Conservation (phyloP, 805 yeast genomes). For the Naumovozyma castellii region DNA sequence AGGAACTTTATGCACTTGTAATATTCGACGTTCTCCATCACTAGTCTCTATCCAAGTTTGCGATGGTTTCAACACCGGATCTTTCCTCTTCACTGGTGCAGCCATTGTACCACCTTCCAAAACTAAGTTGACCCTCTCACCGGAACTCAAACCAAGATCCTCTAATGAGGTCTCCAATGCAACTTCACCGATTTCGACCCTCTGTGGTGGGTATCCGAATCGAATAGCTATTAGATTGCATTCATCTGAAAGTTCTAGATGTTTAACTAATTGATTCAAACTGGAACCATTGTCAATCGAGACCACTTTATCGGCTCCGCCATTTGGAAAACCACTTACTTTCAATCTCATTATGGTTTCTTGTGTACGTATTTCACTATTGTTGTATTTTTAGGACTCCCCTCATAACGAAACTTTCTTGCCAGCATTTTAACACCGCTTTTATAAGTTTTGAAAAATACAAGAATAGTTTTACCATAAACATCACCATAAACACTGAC, state of each 20-base stretch:
- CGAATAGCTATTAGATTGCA: conserved; percentile 28
- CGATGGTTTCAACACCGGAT: conserved; percentile 2
- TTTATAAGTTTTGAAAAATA: no score
- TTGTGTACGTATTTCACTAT: no score
- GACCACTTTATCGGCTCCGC: conserved; percentile 27
- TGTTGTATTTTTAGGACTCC: no score
- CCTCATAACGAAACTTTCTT: no score
- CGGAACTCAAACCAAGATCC: conserved; percentile 42
- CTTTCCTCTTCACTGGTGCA: conserved; percentile 1
- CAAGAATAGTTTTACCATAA: no score
- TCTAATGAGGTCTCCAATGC: conserved; percentile 17
- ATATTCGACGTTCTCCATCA: conserved; percentile 22
- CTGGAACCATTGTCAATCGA: conserved; percentile 32
- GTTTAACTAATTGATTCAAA: conserved; percentile 26
- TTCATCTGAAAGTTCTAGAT: conserved; percentile 6
- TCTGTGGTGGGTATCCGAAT: conserved; percentile 55
- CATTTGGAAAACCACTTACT: conserved; percentile 14
- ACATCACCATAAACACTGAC: background rate
- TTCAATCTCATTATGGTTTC: conserved; percentile 32
- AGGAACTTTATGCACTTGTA: conserved; percentile 50
- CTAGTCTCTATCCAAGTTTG: conserved; percentile 8
- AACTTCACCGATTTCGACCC: conserved; percentile 28
- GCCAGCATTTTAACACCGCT: background rate
- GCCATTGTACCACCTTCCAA: background rate
- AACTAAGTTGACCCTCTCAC: conserved; percentile 32